These are phyloP conservation scores for Didymella exigua DNA, from an alignment of 2,329 filamentous ascomycete species.

Conservation along the genomic window DNA sequence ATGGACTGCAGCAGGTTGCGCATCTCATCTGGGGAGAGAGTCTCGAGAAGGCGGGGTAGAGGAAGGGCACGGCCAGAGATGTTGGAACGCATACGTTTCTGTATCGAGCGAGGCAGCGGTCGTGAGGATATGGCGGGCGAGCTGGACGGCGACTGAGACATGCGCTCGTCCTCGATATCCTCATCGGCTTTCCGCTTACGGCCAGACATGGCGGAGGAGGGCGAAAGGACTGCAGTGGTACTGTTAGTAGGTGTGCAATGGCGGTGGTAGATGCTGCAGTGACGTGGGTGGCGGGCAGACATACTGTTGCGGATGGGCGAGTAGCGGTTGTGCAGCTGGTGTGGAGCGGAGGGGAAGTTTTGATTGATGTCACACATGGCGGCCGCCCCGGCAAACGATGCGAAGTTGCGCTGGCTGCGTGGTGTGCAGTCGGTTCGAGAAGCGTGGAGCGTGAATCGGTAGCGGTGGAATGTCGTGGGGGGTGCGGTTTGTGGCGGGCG, in stretches of 20 bases:
- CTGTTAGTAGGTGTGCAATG: conserved; percentile 18
- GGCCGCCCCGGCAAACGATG: conserved; percentile 30
- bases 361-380: conserved; percentile 66
- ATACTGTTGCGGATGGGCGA: conserved; percentile 66
- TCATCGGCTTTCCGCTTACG: conserved; percentile 90
- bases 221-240: conserved; percentile 38
- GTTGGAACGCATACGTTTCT: conserved; percentile 71
- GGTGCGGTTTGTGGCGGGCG: background rate
- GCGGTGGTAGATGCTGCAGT: conserved; percentile 10
- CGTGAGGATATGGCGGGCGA: conserved; percentile 78
- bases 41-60: conserved; percentile 85
- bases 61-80: conserved; percentile 69
- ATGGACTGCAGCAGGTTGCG: conserved; percentile 86
- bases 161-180: conserved; percentile 76
- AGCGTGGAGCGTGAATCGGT: background rate
- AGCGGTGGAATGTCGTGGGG: background rate
- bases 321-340: conserved; percentile 64
- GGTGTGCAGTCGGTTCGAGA: conserved; percentile 3
- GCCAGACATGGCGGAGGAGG: conserved; percentile 52
- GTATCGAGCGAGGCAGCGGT: conserved; percentile 62
- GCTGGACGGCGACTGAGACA: conserved; percentile 84
- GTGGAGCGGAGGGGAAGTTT: conserved; percentile 65
- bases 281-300: conserved; percentile 30
- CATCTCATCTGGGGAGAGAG: conserved; percentile 82
- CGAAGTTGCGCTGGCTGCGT: conserved; percentile 21